Evolutionary conservation across 176 grass and related monocot species (phyloP).

Genomic region (Coix lacrymajobi): DNA sequence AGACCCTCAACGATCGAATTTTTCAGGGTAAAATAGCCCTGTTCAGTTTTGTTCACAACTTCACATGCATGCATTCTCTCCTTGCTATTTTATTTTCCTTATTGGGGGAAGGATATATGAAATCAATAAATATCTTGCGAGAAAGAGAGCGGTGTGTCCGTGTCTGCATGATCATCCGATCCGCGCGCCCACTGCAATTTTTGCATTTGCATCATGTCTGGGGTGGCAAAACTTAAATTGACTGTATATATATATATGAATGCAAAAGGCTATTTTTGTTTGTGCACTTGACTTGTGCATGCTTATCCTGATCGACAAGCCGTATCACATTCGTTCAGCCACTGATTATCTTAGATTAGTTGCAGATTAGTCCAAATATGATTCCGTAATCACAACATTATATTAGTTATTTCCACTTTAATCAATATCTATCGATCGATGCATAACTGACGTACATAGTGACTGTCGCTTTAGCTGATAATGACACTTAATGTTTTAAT

Average conservation of each 20-base stretch:
- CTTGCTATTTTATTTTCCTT: neutral
- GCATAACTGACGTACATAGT: neutral
- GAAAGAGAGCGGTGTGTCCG: neutral
- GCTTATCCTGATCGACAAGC: slow-evolving; percentile 9
- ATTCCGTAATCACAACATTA: slow-evolving; percentile 15
- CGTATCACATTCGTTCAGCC: neutral
- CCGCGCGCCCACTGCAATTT: neutral
- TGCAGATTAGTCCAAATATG: slow-evolving; percentile 14
- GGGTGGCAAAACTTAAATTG: neutral
- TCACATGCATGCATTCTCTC: slow-evolving; percentile 13
- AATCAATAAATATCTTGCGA: neutral
- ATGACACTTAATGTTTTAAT: neutral
- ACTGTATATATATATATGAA: neutral
- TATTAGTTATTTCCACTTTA: neutral
- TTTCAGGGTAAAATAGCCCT: too few relatives aligned
- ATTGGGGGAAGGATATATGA: neutral
- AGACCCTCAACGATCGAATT: neutral
- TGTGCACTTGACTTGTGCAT: slow-evolving; percentile 14
- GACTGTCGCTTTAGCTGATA: neutral
- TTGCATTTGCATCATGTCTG: neutral
- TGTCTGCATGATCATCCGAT: neutral
- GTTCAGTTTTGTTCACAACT: neutral
- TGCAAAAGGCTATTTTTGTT: slow-evolving; percentile 26
- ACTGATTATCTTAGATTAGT: slow-evolving; percentile 22
- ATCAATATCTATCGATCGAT: neutral